These are phyloP conservation scores for Calamus simplicifolius DNA, from an alignment of 176 grass and related monocot species.

Conservation along the genomic window DNA sequence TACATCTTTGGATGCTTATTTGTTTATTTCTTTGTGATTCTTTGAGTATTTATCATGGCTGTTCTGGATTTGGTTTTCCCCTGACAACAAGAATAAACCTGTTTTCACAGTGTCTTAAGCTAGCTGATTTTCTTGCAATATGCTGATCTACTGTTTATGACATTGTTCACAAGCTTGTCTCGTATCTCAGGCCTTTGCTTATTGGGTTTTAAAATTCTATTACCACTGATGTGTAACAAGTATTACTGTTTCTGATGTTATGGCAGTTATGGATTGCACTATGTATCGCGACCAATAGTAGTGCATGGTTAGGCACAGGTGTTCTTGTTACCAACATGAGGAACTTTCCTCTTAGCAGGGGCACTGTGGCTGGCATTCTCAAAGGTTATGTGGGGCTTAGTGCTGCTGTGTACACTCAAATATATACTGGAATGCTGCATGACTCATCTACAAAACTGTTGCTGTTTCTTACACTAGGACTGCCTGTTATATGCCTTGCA, in stretches of 20 bases:
- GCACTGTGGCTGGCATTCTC: slow-evolving; percentile 81
- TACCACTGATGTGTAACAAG: no score
- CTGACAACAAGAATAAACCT: no score
- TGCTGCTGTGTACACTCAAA: slow-evolving; percentile 73
- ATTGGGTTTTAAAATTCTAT: neutral
- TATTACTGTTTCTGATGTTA: slow-evolving; percentile 4
- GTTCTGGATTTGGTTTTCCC: no score
- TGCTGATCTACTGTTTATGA: no score
- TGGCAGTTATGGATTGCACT: slow-evolving; percentile 85
- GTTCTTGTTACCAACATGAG: slow-evolving; percentile 93
- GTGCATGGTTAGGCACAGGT: slow-evolving; percentile 81
- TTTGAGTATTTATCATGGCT: no score
- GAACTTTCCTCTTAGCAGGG: slow-evolving; percentile 86
- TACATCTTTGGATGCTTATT: no score
- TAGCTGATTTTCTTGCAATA: no score
- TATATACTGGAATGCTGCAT: slow-evolving; percentile 70
- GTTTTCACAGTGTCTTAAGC: no score
- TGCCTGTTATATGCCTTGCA: slow-evolving; percentile 50
- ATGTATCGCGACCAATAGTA: slow-evolving; percentile 90
- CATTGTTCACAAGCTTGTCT: no score
- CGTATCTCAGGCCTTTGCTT: neutral
- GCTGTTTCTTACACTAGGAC: slow-evolving; percentile 61
- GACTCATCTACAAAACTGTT: slow-evolving; percentile 64
- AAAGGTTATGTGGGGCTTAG: slow-evolving; percentile 93
- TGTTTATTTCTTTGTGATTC: no score